Conservation (phyloP, 192 early-diverging fungal genomes). For the Dissophora globulifera region DNA sequence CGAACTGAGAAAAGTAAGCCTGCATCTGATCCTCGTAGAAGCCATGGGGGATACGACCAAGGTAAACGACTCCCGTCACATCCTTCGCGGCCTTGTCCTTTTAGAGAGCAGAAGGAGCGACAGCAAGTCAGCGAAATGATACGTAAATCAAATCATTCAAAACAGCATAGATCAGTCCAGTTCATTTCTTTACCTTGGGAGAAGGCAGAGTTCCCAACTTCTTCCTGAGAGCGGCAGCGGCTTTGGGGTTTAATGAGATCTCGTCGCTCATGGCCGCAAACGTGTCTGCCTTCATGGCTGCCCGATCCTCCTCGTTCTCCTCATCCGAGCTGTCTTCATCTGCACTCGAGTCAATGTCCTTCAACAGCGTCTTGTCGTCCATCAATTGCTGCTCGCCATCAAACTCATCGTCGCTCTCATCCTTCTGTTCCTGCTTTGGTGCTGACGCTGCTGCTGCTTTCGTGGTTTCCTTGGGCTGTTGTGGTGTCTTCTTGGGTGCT, state of each 20-base stretch:
- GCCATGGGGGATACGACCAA: conserved; percentile 94
- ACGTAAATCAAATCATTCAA: too few relatives aligned
- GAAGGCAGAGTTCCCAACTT: conserved; percentile 1
- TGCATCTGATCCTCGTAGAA: conserved; percentile 96
- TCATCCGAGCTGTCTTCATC: conserved; percentile 49
- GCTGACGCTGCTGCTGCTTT: conserved; percentile 30
- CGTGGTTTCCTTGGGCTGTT: too few relatives aligned
- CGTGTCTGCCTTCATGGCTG: conserved; percentile 51
- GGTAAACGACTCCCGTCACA: conserved; percentile 81
- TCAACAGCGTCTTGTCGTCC: conserved; percentile 57
- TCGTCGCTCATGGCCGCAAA: conserved; percentile 53
- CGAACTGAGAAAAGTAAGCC: conserved; percentile 95
- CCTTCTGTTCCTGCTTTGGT: conserved; percentile 43
- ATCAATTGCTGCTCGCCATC: conserved; percentile 53
- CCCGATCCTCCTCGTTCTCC: conserved; percentile 42
- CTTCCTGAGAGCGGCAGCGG: conserved; percentile 34
- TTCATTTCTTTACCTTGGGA: background rate
- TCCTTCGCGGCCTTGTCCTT: conserved; percentile 44
- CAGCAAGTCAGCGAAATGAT: too few relatives aligned
- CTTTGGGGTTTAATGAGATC: conserved; percentile 54
- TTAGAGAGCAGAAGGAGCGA: too few relatives aligned
- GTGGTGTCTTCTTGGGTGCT: conserved; percentile 23
- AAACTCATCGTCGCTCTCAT: conserved; percentile 53
- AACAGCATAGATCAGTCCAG: too few relatives aligned
- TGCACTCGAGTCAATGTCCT: conserved; percentile 52